phyloP scores from a whole-genome alignment of 441 rosid species.

The Omphalea diandra region DNA sequence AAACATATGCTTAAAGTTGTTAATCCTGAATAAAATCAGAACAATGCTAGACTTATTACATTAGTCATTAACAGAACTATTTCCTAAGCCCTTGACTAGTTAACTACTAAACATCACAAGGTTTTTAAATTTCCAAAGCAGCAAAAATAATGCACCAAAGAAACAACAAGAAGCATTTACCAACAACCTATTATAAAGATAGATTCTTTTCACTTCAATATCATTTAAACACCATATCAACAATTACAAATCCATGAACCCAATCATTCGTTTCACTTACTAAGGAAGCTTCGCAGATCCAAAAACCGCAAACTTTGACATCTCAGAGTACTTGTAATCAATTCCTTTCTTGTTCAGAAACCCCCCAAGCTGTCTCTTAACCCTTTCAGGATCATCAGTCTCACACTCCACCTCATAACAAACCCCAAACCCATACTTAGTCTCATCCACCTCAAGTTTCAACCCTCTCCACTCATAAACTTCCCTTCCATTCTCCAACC shows the following conservation, averaged over 20 bases:
- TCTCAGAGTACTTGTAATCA: slow-evolving; percentile 34
- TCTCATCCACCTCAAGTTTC: slow-evolving; percentile 84
- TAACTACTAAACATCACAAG: no score
- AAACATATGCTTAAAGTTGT: no score
- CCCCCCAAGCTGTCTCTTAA: slow-evolving; percentile 59
- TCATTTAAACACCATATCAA: not conserved
- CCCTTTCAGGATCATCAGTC: slow-evolving; percentile 60
- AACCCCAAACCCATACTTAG: slow-evolving; percentile 63
- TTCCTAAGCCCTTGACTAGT: no score
- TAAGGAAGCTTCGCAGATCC: slow-evolving; percentile 54
- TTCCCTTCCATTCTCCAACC: slow-evolving; percentile 73
- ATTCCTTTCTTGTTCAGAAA: slow-evolving; percentile 58
- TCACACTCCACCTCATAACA: slow-evolving; percentile 86
- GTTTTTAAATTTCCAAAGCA: not conserved
- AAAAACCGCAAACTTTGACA: slow-evolving; percentile 30
- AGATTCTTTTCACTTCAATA: not conserved
- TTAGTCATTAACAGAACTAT: no score
- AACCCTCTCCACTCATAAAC: slow-evolving; percentile 68
- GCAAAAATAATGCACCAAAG: not conserved
- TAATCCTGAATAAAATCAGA: no score
- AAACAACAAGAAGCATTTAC: not conserved
- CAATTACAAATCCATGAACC: not conserved
- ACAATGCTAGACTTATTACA: no score
- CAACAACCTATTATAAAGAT: not conserved
- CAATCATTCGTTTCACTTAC: slow-evolving; percentile 25